Percentiles rank a stretch among this genome's conserved stretches.
phyloP scores from a whole-genome alignment of 208 protist species.

The Herpetomonas tarakana region DNA sequence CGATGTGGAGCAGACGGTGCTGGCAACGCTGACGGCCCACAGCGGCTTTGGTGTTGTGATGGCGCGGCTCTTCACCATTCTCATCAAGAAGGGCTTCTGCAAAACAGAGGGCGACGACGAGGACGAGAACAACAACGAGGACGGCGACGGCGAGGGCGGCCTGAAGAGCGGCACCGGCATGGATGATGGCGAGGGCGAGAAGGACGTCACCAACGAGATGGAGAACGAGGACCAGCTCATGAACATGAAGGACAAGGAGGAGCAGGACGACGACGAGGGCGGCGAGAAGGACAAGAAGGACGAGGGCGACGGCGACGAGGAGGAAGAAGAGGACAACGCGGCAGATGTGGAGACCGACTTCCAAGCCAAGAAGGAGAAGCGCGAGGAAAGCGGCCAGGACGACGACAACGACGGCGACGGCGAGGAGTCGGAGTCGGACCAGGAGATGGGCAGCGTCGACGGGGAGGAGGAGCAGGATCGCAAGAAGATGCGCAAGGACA shows the following conservation, averaged over 20 bases:
- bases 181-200: slow-evolving; percentile 98
- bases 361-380: slow-evolving; percentile 71
- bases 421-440: slow-evolving; percentile 56
- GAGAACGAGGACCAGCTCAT: slow-evolving; percentile 97
- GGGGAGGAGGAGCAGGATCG: slow-evolving; percentile 82
- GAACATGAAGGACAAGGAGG: slow-evolving; percentile 91
- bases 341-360: slow-evolving; percentile 88
- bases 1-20: slow-evolving; percentile 21
- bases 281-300: slow-evolving; percentile 60
- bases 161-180: slow-evolving; percentile 96
- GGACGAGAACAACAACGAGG: slow-evolving; percentile 64
- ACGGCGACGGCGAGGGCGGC: slow-evolving; percentile 62
- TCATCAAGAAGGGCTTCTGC: slow-evolving; percentile 95
- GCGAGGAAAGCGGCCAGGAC: slow-evolving; percentile 70
- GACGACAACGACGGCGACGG: slow-evolving; percentile 62
- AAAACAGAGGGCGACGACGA: slow-evolving; percentile 85
- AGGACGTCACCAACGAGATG: slow-evolving; percentile 98
- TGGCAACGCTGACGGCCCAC: slow-evolving; percentile 40
- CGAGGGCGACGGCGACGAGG: slow-evolving; percentile 46
- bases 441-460: slow-evolving; percentile 88
- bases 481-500: slow-evolving; percentile 81
- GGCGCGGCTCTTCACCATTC: slow-evolving; percentile 83
- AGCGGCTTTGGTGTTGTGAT: slow-evolving; percentile 77
- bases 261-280: slow-evolving; percentile 79
- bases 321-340: slow-evolving; percentile 88